These are phyloP conservation scores for Alectoria sarmentosa DNA, from an alignment of 495 filamentous ascomycete species.

Conservation along the genomic window DNA sequence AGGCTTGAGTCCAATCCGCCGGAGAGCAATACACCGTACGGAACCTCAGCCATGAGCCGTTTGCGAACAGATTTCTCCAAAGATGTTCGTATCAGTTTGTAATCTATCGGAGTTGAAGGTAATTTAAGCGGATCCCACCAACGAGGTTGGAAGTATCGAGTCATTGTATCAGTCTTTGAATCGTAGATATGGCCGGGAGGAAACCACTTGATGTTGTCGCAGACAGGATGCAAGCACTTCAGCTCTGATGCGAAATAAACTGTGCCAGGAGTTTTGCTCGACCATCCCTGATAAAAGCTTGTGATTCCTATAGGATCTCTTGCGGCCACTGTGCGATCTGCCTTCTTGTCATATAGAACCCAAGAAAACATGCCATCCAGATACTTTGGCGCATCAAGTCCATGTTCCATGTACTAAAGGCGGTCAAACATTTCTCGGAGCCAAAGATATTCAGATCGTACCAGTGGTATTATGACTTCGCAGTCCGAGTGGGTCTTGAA, in stretches of 20 bases:
- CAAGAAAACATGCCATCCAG: constrained; percentile 99
- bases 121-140: constrained; percentile 86
- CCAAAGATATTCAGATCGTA: constrained; percentile 38
- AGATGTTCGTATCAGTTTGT: constrained; percentile 67
- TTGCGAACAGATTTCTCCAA: constrained; percentile 92
- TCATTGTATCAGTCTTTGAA: constrained; percentile 73
- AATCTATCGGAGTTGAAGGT: constrained; percentile 72
- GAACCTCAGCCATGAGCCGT: constrained; percentile 96
- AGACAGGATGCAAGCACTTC: constrained; percentile 87
- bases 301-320: constrained; percentile 97
- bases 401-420: constrained; percentile 80
- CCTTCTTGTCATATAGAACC: constrained; percentile 89
- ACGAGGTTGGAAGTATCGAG: constrained; percentile 79
- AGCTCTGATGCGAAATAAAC: constrained; percentile 96
- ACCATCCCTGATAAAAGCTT: constrained; percentile 92
- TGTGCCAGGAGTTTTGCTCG: constrained; percentile 69
- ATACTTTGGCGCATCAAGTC: constrained; percentile 84
- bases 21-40: constrained; percentile 91
- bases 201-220: constrained; percentile 90
- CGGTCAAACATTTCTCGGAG: constrained; percentile 26
- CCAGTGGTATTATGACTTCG: constrained; percentile 95
- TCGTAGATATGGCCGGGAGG: constrained; percentile 95
- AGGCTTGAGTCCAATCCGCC: constrained; percentile 94
- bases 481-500: constrained; percentile 99
- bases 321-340: constrained; percentile 85